Evolutionary conservation across 768 basidiomycete genomes (phyloP).

Genomic region (Rhodotorula toruloides): DNA sequence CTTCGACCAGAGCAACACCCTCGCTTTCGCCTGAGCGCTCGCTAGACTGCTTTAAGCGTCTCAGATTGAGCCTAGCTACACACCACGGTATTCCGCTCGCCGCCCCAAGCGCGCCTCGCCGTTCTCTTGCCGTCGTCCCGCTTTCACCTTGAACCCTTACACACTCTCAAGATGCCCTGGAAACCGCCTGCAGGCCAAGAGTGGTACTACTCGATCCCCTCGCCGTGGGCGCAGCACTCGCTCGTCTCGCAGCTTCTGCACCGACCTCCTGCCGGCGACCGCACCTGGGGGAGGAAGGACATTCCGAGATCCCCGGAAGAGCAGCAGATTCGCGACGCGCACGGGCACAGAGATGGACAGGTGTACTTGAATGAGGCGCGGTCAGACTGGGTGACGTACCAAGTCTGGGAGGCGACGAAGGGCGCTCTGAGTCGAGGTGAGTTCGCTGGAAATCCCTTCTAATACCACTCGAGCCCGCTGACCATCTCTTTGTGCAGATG

Average conservation of each 20-base stretch:
- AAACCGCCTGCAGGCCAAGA: not conserved
- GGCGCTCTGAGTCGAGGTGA: constrained; percentile 5
- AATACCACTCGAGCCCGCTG: not conserved
- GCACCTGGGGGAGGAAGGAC: constrained; percentile 28
- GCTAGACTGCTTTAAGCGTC: too few relatives aligned
- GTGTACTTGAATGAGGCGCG: not conserved
- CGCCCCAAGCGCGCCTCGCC: too few relatives aligned
- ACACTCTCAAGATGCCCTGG: constrained; percentile 11
- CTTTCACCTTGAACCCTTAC: not conserved
- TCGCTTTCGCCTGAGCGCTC: too few relatives aligned
- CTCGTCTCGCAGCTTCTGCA: constrained; percentile 5
- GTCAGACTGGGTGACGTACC: constrained; percentile 36
- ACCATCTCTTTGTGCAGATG: not conserved
- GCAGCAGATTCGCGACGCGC: constrained; percentile 3
- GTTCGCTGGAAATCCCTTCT: not conserved
- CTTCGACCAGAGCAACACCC: too few relatives aligned
- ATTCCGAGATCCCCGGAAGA: constrained; percentile 31
- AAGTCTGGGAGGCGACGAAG: constrained; percentile 37
- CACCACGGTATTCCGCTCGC: too few relatives aligned
- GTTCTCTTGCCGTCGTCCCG: not conserved
- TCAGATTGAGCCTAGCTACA: too few relatives aligned
- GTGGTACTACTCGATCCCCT: constrained; percentile 17
- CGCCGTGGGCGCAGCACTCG: constrained; percentile 7
- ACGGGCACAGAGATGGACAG: constrained; percentile 21
- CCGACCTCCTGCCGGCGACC: not conserved